These are phyloP conservation scores for Pseudoneurospora amorphoporcata DNA, from an alignment of 495 filamentous ascomycete species.

Conservation along the genomic window DNA sequence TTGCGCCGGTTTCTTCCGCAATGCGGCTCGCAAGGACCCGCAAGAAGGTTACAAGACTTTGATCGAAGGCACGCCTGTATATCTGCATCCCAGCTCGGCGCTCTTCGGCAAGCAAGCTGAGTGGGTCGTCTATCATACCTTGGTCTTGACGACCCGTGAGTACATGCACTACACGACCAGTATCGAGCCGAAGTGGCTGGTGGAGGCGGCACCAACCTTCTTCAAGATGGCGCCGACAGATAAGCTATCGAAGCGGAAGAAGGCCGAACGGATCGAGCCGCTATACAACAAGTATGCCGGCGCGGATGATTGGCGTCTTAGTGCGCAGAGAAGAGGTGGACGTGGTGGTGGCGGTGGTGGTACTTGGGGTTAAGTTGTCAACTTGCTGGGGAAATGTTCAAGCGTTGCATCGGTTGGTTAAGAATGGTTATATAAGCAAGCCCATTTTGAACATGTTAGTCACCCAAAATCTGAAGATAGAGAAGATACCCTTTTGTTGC, in stretches of 20 bases:
- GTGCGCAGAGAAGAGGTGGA: constrained; percentile 77
- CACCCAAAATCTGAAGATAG: neutral
- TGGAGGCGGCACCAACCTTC: constrained; percentile 92
- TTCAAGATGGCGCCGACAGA: constrained; percentile 95
- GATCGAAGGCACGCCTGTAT: constrained; percentile 88
- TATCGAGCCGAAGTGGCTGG: constrained; percentile 87
- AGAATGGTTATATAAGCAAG: neutral
- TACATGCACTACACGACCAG: constrained; percentile 91
- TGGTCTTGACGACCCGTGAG: constrained; percentile 90
- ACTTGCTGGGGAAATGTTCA: neutral
- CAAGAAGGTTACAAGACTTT: constrained; percentile 95
- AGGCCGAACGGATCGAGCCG: constrained; percentile 88
- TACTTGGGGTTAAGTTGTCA: constrained; percentile 68
- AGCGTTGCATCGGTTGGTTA: neutral
- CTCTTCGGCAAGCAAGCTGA: constrained; percentile 93
- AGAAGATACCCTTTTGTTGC: neutral
- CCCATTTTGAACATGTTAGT: neutral
- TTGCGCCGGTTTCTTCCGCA: constrained; percentile 91
- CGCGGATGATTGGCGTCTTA: constrained; percentile 88
- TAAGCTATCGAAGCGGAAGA: constrained; percentile 79
- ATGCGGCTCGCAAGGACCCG: constrained; percentile 89
- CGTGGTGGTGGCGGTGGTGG: constrained; percentile 80
- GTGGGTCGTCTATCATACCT: constrained; percentile 83
- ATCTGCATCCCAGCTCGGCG: constrained; percentile 82
- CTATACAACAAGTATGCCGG: constrained; percentile 80